Evolutionary conservation across 352 stramenopile species (phyloP).

Genomic region (Blastocystis sp.): DNA sequence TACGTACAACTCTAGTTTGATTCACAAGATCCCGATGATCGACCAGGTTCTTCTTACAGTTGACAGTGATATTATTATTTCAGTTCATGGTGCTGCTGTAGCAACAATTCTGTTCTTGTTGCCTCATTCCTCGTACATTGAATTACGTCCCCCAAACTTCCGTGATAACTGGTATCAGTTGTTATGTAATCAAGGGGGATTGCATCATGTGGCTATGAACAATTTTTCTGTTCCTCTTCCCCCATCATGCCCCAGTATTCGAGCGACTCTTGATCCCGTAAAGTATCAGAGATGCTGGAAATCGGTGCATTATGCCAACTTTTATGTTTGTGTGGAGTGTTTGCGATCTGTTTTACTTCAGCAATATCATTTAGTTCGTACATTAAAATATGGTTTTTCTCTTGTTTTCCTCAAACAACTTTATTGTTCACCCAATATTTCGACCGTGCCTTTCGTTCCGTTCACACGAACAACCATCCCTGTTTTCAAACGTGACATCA

Average conservation of each 20-base stretch:
- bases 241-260: neutral
- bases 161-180: constrained; percentile 58
- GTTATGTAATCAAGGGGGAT: constrained; percentile 7
- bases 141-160: constrained; percentile 56
- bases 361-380: neutral
- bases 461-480: constrained; percentile 10
- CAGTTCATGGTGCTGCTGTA: constrained; percentile 47
- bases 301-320: constrained; percentile 50
- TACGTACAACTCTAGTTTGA: constrained; percentile 20
- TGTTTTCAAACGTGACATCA: neutral
- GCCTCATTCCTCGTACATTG: constrained; percentile 42
- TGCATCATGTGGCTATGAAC: constrained; percentile 53
- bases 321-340: constrained; percentile 52
- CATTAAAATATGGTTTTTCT: constrained; percentile 30
- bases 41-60: constrained; percentile 32
- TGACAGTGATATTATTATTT: constrained; percentile 45
- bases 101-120: constrained; percentile 58
- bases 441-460: neutral
- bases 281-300: constrained; percentile 56
- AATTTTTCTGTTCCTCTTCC: constrained; percentile 56
- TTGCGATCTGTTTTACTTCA: constrained; percentile 30
- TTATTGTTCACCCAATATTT: neutral
- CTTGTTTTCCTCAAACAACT: neutral
- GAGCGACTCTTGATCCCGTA: constrained; percentile 22
- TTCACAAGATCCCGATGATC: constrained; percentile 52